These are phyloP conservation scores for Biscutella laevigata DNA, from an alignment of 441 rosid species.

Conservation along the genomic window DNA sequence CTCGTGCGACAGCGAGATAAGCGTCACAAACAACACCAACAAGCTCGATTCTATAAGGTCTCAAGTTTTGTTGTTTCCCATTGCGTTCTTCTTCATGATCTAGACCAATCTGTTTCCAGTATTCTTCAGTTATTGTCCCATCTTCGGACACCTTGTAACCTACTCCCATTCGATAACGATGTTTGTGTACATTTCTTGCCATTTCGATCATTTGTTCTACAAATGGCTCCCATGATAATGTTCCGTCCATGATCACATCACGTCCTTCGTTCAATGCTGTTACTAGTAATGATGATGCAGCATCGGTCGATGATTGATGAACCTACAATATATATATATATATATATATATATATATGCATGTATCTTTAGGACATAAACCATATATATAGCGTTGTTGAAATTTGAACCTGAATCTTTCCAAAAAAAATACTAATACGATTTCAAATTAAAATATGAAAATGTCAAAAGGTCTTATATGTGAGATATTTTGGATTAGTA, in stretches of 20 bases:
- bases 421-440: too few species aligned
- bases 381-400: too few species aligned
- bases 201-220: constrained; percentile 65
- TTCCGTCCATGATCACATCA: constrained; percentile 92
- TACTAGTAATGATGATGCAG: constrained; percentile 78
- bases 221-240: constrained; percentile 88
- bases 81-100: constrained; percentile 21
- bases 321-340: constrained; percentile 46
- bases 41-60: constrained; percentile 67
- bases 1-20: constrained; percentile 77
- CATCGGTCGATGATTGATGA: constrained; percentile 75
- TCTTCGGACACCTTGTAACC: constrained; percentile 61
- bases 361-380: too few species aligned
- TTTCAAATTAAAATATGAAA: too few species aligned
- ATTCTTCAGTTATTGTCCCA: constrained; percentile 51
- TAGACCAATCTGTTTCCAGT: constrained; percentile 45
- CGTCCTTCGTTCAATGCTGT: constrained; percentile 88
- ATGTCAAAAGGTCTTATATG: too few species aligned
- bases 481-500: too few species aligned
- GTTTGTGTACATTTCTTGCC: constrained; percentile 71
- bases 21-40: constrained; percentile 89
- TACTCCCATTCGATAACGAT: constrained; percentile 61
- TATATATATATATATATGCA: too few species aligned
- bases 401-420: too few species aligned
- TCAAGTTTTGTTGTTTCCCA: constrained; percentile 29